These are phyloP conservation scores for Monilinia fructicola DNA, from an alignment of 2,329 filamentous ascomycete genomes.

Conservation along the genomic window DNA sequence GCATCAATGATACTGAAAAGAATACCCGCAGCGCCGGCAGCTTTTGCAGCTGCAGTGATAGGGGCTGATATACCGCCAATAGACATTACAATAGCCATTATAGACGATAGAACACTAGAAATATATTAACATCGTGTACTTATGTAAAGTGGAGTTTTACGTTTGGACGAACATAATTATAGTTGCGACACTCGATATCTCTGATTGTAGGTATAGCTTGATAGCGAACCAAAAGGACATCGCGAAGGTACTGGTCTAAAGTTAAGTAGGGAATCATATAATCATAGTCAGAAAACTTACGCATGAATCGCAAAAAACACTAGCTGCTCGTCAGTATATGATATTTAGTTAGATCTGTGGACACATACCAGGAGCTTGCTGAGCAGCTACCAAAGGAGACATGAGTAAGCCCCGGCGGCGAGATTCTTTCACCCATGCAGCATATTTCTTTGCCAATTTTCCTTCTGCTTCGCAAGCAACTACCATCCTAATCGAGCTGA, in stretches of 20 bases:
- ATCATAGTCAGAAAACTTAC: constrained; percentile 20
- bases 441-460: constrained; percentile 54
- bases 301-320: constrained; percentile 20
- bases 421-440: constrained; percentile 54
- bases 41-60: constrained; percentile 50
- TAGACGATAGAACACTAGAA: constrained; percentile 44
- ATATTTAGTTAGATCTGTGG: background rate
- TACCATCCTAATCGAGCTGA: constrained; percentile 60
- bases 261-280: background rate
- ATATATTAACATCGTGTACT: constrained; percentile 42
- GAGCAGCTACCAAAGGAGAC: constrained; percentile 40
- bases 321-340: background rate
- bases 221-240: constrained; percentile 64
- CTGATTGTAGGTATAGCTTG: constrained; percentile 47
- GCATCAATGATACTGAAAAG: constrained; percentile 43
- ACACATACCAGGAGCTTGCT: constrained; percentile 47
- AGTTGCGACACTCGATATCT: constrained; percentile 50
- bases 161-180: constrained; percentile 52
- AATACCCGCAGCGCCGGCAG: constrained; percentile 43
- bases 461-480: constrained; percentile 61
- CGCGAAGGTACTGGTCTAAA: constrained; percentile 50
- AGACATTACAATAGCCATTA: constrained; percentile 47
- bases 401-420: constrained; percentile 39
- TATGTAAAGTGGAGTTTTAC: background rate
- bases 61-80: constrained; percentile 58